Conservation (phyloP, 352 stramenopile genomes). For the Globisporangium camurandrum region DNA sequence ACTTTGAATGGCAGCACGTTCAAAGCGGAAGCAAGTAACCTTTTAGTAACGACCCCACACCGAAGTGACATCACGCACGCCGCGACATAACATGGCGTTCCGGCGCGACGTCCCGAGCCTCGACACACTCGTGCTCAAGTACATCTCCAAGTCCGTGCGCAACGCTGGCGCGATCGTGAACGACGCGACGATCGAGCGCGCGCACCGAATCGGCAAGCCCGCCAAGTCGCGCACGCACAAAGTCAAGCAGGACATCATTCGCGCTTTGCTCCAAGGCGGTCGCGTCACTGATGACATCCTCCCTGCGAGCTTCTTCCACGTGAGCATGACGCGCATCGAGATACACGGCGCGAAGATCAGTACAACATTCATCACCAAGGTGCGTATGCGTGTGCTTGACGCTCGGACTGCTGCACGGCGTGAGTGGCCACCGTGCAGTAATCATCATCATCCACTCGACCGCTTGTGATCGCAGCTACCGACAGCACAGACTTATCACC, state of each 20-base stretch:
- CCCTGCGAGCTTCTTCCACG: slow-evolving; percentile 76
- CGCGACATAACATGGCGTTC: slow-evolving; percentile 78
- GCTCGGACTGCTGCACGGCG: too few species aligned
- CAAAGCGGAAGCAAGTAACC: background rate
- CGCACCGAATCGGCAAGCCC: slow-evolving; percentile 68
- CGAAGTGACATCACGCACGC: too few species aligned
- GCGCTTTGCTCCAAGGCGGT: slow-evolving; percentile 61
- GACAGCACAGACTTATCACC: too few species aligned
- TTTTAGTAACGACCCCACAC: too few species aligned
- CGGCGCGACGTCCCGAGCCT: slow-evolving; percentile 71
- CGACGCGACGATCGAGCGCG: slow-evolving; percentile 49
- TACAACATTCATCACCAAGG: slow-evolving; percentile 61
- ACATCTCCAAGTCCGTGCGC: slow-evolving; percentile 76
- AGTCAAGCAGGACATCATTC: slow-evolving; percentile 83
- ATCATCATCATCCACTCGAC: background rate
- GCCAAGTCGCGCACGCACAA: slow-evolving; percentile 76
- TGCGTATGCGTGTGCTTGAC: slow-evolving; percentile 10
- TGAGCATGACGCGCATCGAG: slow-evolving; percentile 81
- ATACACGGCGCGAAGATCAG: slow-evolving; percentile 83
- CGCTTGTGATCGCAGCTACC: background rate
- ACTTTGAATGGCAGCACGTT: background rate
- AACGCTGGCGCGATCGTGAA: slow-evolving; percentile 61
- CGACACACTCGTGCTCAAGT: slow-evolving; percentile 86
- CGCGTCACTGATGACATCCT: slow-evolving; percentile 79
- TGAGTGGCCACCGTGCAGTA: background rate